Evolutionary conservation across 1,139 yeast species (phyloP).

Genomic region (Yamadazyma blattariae): DNA sequence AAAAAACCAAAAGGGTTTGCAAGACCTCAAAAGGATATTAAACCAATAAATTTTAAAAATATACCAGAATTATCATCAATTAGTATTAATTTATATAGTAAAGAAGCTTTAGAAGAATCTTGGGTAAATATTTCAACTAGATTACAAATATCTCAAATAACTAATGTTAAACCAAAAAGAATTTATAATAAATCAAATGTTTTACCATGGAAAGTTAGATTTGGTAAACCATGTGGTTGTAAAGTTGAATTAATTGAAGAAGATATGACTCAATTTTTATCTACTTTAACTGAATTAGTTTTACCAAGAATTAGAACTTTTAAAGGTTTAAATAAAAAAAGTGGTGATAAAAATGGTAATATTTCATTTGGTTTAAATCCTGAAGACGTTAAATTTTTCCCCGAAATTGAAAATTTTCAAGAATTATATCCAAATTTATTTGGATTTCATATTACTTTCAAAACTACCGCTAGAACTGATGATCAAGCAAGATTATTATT

Average conservation of each 20-base stretch:
- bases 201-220: conserved; percentile 83
- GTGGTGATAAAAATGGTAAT: conserved; percentile 87
- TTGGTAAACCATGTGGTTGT: conserved; percentile 91
- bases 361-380: conserved; percentile 80
- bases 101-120: conserved; percentile 68
- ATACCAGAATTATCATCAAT: conserved; percentile 70
- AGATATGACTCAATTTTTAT: conserved; percentile 80
- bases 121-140: conserved; percentile 77
- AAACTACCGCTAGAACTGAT: conserved; percentile 88
- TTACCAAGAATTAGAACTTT: conserved; percentile 91
- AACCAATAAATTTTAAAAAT: conserved; percentile 61
- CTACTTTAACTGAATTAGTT: conserved; percentile 87
- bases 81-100: conserved; percentile 72
- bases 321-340: conserved; percentile 66
- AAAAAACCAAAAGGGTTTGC: conserved; percentile 64
- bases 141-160: conserved; percentile 85
- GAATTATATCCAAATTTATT: conserved; percentile 87
- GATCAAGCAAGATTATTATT: conserved; percentile 86
- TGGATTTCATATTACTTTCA: conserved; percentile 83
- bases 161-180: conserved; percentile 80
- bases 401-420: conserved; percentile 89
- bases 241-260: conserved; percentile 75
- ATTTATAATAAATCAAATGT: conserved; percentile 77
- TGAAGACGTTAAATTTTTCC: conserved; percentile 78
- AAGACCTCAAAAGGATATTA: conserved; percentile 70